phyloP scores from a whole-genome alignment of 2,329 filamentous ascomycete species.

The Diplodia intermedia region DNA sequence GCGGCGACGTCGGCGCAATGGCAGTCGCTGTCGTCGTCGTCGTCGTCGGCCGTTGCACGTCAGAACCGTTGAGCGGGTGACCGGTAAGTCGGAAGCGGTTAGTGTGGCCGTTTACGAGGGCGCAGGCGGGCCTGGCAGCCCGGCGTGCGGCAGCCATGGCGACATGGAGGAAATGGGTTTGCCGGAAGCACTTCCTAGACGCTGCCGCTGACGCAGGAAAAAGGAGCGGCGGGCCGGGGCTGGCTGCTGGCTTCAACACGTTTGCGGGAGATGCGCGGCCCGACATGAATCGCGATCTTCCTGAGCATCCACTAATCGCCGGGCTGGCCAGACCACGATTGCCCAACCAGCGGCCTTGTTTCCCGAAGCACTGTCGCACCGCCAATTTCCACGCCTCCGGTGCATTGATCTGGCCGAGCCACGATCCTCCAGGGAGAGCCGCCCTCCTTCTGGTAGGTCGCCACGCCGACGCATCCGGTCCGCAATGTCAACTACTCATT shows the following conservation, averaged over 20 bases:
- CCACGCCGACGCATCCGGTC: conserved; percentile 2
- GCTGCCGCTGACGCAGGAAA: conserved; percentile 21
- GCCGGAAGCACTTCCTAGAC: conserved; percentile 24
- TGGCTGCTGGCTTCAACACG: conserved; percentile 25
- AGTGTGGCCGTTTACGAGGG: conserved; percentile 23
- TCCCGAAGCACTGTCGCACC: conserved; percentile 16
- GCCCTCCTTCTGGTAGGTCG: conserved; percentile 15
- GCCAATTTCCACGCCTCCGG: conserved; percentile 17
- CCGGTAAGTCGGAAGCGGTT: conserved; percentile 25
- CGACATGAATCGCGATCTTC: conserved; percentile 30
- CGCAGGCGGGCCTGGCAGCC: background rate
- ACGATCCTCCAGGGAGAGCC: conserved; percentile 8
- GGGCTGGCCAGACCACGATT: conserved; percentile 6
- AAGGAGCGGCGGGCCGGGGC: conserved; percentile 24
- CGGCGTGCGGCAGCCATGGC: background rate
- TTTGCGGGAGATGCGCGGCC: conserved; percentile 26
- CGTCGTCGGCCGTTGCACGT: conserved; percentile 13
- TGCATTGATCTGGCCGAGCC: conserved; percentile 22
- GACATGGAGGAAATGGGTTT: conserved; percentile 22
- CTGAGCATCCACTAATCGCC: conserved; percentile 16
- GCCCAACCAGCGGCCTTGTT: conserved; percentile 24
- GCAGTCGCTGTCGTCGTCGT: background rate
- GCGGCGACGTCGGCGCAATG: background rate
- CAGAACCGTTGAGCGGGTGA: conserved; percentile 27
- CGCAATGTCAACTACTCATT: conserved; percentile 28